A percentile compares a stretch with the other conserved stretches of the same genome.
phyloP scores from a whole-genome alignment of 768 basidiomycete species.

The Amanita inopinata region DNA sequence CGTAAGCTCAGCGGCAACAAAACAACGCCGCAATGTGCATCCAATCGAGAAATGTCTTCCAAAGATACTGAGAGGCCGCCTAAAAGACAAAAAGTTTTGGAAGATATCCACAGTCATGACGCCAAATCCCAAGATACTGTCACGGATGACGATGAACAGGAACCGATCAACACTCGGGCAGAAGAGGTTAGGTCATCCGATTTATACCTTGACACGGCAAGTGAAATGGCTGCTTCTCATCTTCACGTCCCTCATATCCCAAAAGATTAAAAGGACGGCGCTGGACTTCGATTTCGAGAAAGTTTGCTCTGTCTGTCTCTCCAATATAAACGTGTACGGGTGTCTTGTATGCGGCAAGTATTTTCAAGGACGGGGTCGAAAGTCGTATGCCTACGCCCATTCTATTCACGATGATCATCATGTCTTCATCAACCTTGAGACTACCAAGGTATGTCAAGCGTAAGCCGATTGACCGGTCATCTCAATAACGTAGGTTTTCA shows the following conservation, averaged over 20 bases:
- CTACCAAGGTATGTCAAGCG: constrained; percentile 59
- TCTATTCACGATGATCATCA: constrained; percentile 98
- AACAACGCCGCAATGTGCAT: too few relatives aligned
- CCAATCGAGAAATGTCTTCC: background rate
- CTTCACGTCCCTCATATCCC: constrained; percentile 9
- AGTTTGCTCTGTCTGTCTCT: constrained; percentile 92
- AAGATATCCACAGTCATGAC: constrained; percentile 12
- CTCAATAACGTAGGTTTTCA: constrained; percentile 24
- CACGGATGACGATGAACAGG: constrained; percentile 23
- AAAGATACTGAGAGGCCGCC: constrained; percentile 1
- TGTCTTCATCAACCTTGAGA: constrained; percentile 93
- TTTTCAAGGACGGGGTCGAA: constrained; percentile 93
- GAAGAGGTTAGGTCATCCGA: constrained; percentile 56
- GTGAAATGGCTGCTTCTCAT: constrained; percentile 19
- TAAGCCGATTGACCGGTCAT: background rate
- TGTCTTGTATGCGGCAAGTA: constrained; percentile 98
- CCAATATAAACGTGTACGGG: constrained; percentile 96
- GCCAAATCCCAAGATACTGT: constrained; percentile 7
- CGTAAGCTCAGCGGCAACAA: too few relatives aligned
- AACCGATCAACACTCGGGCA: constrained; percentile 17
- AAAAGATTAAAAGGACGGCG: constrained; percentile 77
- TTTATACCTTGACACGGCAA: constrained; percentile 89
- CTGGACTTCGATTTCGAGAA: constrained; percentile 99
- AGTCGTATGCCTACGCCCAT: constrained; percentile 92
- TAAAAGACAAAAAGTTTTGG: constrained; percentile 8